Evolutionary conservation across 1,139 yeast species (phyloP).

Genomic region (Groenewaldozyma sp.): DNA sequence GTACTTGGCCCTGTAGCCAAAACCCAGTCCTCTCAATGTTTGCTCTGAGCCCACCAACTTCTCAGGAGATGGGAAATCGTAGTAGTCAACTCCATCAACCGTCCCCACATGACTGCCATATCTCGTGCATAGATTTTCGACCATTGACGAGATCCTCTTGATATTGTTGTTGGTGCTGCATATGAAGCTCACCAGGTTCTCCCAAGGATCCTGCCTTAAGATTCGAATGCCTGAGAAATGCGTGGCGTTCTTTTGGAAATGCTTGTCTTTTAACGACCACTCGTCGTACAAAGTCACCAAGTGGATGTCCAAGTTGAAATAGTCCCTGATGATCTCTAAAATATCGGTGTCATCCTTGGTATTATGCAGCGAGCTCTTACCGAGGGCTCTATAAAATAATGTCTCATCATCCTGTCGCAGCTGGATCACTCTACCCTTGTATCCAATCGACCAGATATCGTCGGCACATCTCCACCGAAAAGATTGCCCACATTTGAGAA

Average conservation of each 20-base stretch:
- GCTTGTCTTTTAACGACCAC: conserved; percentile 54
- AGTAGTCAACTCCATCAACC: conserved; percentile 49
- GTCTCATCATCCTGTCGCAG: conserved; percentile 26
- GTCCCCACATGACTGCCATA: conserved; percentile 59
- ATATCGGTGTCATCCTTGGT: conserved; percentile 23
- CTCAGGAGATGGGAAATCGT: conserved; percentile 64
- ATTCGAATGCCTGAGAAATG: conserved; percentile 67
- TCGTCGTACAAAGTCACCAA: conserved; percentile 44
- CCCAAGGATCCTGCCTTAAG: conserved; percentile 95
- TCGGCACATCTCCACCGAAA: conserved; percentile 31
- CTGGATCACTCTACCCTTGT: conserved; percentile 29
- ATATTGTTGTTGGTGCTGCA: conserved; percentile 96
- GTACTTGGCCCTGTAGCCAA: conserved; percentile 90
- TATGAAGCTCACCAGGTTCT: conserved; percentile 76
- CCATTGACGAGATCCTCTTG: conserved; percentile 88
- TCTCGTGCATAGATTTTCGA: conserved; percentile 62
- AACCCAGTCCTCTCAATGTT: conserved; percentile 50
- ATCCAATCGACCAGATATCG: conserved; percentile 29
- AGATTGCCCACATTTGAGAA: conserved; percentile 76
- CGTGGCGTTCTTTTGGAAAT: conserved; percentile 33
- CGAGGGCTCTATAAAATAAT: conserved; percentile 22
- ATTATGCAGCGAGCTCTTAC: conserved; percentile 7
- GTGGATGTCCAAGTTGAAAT: conserved; percentile 56
- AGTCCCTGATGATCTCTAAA: conserved; percentile 45
- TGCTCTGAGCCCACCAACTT: conserved; percentile 40